Base-by-base conservation (phyloP, 805 yeast genomes). In the Candida saitoana region DNA sequence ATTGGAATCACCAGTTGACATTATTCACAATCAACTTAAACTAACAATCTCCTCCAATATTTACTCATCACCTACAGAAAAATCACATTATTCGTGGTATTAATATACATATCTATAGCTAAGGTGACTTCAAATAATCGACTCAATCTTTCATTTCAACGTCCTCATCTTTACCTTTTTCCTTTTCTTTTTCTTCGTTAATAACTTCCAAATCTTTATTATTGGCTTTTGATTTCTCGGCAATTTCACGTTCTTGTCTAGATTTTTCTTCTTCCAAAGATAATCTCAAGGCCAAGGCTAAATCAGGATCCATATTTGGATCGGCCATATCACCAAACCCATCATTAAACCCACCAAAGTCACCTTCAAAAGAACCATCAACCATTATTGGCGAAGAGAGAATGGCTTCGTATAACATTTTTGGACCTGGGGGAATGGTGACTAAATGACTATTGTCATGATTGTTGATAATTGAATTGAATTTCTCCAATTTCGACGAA, bases 231-330 rank as follows among this genome's bases (percentile, higher is more conserved):
- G 58, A 55, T 44, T 56, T 54, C 30, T 67, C 72, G 3, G 61
- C 60, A 24, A 78, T 73, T 51, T 80, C 82, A 58, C 90, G 77
- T 50, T 87, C 96, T 59, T 88, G 96, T 68, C 98, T 80, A 39
- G 87, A 83, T 54, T 84, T 86, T 60, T 91, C 98, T 59, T 93
- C 99, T 59, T 93, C 98, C 56, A 93, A 73, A 0, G 98, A 91
- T 63, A 93, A 73, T 59, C 98, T 81, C 56, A 93, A 77, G 1
- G 98, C 99, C 73, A 93, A 74, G 0, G 98, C 99, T 59, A 93
- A 77, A 65, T 93, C 99, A 24, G 98, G 98, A 56, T 93, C 99
- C 80, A 88, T 84, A 50, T 82, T 81, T 24, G 96, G 91, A 63
- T 91, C 98, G 31, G 69, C 58, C 37, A 60, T 45, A 37, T 58